Percentiles rank a stretch among this genome's conserved stretches.
phyloP scores from a whole-genome alignment of 345 rosid genomes.

The Populus deltoides region DNA sequence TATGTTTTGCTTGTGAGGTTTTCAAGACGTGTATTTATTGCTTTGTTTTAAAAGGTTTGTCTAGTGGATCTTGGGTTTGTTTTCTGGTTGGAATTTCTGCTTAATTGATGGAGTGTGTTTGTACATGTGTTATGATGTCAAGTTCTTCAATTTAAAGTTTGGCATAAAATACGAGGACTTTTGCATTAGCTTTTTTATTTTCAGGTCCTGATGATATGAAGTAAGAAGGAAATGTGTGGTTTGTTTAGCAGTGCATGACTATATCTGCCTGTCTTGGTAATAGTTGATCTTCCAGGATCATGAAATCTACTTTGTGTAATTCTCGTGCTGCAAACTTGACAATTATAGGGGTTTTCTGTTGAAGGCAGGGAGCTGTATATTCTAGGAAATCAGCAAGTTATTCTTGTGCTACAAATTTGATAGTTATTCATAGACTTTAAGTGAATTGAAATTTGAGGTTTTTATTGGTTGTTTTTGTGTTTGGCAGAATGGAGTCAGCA shows the following conservation, averaged over 20 bases:
- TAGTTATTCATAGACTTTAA: background rate
- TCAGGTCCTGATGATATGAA: background rate
- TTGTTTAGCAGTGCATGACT: background rate
- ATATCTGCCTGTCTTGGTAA: background rate
- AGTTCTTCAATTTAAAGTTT: background rate
- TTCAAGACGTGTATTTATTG: background rate
- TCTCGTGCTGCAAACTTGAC: background rate
- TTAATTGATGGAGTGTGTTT: background rate
- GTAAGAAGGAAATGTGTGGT: background rate
- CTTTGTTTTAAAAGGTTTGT: background rate
- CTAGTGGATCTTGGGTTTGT: background rate
- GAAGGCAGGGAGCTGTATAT: background rate
- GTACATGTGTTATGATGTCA: background rate
- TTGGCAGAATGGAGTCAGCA: constrained; percentile 79
- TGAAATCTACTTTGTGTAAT: background rate
- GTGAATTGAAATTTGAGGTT: background rate
- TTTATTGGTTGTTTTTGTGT: background rate
- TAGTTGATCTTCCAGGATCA: background rate
- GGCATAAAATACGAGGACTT: background rate
- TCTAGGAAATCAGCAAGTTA: background rate
- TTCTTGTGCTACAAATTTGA: background rate
- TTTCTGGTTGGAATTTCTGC: background rate
- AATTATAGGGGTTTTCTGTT: background rate
- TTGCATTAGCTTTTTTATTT: background rate
- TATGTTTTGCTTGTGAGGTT: background rate